Conservation (phyloP, 1,139 yeast genomes). For the Zygoascus sp. region DNA sequence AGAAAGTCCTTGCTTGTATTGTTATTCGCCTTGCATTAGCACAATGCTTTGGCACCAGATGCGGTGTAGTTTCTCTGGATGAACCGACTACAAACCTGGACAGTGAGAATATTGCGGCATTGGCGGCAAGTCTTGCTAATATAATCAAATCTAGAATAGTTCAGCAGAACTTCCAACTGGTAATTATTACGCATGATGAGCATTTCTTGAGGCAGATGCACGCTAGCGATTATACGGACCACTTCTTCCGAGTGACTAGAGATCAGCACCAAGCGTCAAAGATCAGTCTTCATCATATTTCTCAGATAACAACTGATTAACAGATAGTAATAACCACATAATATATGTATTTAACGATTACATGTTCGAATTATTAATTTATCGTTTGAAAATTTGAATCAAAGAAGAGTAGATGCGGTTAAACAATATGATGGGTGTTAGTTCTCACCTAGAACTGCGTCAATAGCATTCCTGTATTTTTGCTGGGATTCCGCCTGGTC, state of each 20-base stretch:
- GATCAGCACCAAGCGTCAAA: conserved; percentile 77
- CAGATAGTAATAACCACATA: not conserved
- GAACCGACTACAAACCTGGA: conserved; percentile 98
- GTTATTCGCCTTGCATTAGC: conserved; percentile 88
- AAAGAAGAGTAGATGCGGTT: no score
- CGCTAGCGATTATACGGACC: conserved; percentile 84
- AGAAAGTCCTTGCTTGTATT: conserved; percentile 88
- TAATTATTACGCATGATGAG: conserved; percentile 95
- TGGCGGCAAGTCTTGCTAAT: conserved; percentile 73
- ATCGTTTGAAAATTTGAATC: no score
- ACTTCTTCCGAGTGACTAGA: conserved; percentile 75
- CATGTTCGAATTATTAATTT: no score
- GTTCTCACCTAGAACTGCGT: conserved; percentile 34
- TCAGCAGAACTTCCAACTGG: conserved; percentile 87
- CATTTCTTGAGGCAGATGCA: conserved; percentile 79
- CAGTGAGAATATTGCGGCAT: conserved; percentile 78
- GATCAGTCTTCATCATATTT: conserved; percentile 44
- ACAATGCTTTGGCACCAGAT: conserved; percentile 90
- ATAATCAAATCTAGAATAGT: conserved; percentile 70
- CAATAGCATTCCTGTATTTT: conserved; percentile 67
- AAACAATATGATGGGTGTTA: no score
- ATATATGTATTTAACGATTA: not conserved
- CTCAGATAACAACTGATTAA: conserved; percentile 17
- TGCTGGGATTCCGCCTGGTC: conserved; percentile 83
- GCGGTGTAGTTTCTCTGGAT: conserved; percentile 94